A percentile compares a stretch with the other conserved stretches of the same genome.
Conservation (phyloP, 345 rosid genomes). For the Lepidium didymum region DNA sequence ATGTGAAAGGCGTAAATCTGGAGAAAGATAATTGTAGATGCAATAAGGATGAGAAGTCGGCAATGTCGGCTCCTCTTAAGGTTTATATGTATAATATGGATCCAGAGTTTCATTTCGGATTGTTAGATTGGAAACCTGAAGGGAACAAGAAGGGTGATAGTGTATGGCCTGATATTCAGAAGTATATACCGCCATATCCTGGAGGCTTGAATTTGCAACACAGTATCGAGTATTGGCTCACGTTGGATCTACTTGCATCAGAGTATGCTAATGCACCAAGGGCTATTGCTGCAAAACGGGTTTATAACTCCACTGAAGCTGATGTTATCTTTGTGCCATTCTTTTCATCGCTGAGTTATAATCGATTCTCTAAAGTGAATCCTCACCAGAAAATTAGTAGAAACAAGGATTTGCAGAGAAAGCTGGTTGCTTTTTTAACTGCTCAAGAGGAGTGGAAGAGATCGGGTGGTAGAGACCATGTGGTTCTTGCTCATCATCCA, state of each 20-base stretch:
- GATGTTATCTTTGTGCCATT: conserved; percentile 84
- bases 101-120: conserved; percentile 83
- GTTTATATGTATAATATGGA: conserved; percentile 90
- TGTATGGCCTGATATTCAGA: conserved; percentile 81
- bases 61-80: conserved; percentile 37
- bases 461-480: conserved; percentile 73
- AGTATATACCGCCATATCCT: conserved; percentile 56
- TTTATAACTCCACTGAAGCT: conserved; percentile 73
- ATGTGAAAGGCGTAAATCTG: not conserved
- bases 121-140: conserved; percentile 65
- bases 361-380: conserved; percentile 57
- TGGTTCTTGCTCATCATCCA: conserved; percentile 91
- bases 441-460: conserved; percentile 72
- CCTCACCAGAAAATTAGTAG: conserved; percentile 62
- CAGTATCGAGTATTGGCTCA: conserved; percentile 95
- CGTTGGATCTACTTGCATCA: conserved; percentile 85
- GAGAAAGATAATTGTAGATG: conserved; percentile 14
- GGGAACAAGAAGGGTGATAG: conserved; percentile 10
- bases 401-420: conserved; percentile 63
- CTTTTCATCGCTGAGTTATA: conserved; percentile 83
- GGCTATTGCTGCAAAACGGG: conserved; percentile 50
- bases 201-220: conserved; percentile 96
- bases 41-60: not conserved
- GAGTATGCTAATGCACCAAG: conserved; percentile 42
- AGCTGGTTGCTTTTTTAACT: conserved; percentile 52